Percentiles rank a stretch among this genome's conserved stretches.
phyloP scores from a whole-genome alignment of 2,329 filamentous ascomycete genomes.

The Didymosphaeria variabile region DNA sequence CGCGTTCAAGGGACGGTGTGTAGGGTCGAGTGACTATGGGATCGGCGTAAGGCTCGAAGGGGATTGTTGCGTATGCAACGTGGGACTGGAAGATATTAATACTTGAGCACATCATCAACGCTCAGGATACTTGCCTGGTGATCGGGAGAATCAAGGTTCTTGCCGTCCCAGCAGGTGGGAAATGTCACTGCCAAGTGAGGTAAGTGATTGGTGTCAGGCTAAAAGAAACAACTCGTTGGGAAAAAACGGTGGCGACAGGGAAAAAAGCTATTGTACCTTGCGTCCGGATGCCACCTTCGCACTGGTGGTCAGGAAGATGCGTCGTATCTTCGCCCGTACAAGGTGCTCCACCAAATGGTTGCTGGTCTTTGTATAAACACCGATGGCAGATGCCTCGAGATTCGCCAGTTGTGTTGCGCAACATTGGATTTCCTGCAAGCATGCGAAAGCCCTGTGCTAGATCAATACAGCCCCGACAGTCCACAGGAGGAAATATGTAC shows the following conservation, averaged over 20 bases:
- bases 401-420: constrained; percentile 28
- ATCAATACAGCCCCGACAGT: neutral
- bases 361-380: constrained; percentile 25
- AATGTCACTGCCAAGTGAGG: constrained; percentile 50
- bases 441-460: constrained; percentile 36
- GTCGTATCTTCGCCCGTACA: constrained; percentile 51
- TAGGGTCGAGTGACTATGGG: constrained; percentile 29
- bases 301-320: constrained; percentile 47
- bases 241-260: too few relatives aligned
- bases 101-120: neutral
- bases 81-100: constrained; percentile 51
- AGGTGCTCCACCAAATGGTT: constrained; percentile 22
- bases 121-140: constrained; percentile 52
- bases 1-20: constrained; percentile 36
- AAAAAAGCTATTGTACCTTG: constrained; percentile 18
- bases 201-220: constrained; percentile 17
- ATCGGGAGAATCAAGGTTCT: constrained; percentile 61
- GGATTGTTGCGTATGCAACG: constrained; percentile 51
- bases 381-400: constrained; percentile 45
- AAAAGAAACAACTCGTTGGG: too few relatives aligned
- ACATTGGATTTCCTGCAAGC: constrained; percentile 37
- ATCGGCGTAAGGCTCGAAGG: constrained; percentile 38
- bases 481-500: constrained; percentile 18
- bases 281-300: constrained; percentile 54
- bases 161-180: constrained; percentile 62